phyloP scores from a whole-genome alignment of 2,329 filamentous ascomycete genomes.

The Fusarium mundagurra region DNA sequence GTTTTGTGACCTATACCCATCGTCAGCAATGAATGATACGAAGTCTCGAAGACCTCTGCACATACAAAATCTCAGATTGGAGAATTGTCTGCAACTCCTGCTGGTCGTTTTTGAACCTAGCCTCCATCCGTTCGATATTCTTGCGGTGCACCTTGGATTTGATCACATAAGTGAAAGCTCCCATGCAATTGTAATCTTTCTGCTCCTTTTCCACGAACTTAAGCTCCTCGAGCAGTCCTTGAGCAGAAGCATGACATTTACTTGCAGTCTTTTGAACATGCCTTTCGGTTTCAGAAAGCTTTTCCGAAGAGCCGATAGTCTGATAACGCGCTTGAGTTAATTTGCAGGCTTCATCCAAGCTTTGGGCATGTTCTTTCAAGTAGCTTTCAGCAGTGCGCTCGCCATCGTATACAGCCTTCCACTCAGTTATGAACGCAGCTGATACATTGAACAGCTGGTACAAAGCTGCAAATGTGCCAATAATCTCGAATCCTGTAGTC shows the following conservation, averaged over 20 bases:
- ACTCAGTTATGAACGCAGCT: not conserved
- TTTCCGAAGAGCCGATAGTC: accelerated
- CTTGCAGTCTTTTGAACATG: not conserved
- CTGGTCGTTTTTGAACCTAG: not conserved
- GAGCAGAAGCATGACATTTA: not conserved
- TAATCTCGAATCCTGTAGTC: not conserved
- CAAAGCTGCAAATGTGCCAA: not conserved
- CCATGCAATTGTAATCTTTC: too few relatives aligned
- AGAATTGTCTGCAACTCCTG: conserved; percentile 7
- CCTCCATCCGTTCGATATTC: conserved; percentile 1
- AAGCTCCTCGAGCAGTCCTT: too few relatives aligned
- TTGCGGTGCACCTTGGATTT: not conserved
- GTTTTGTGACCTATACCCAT: accelerated
- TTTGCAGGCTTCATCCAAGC: not conserved
- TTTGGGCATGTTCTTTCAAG: not conserved
- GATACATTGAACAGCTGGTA: conserved; percentile 12
- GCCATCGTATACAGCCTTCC: conserved; percentile 1
- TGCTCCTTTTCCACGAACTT: too few relatives aligned
- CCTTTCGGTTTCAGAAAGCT: not conserved
- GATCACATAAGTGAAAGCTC: not conserved
- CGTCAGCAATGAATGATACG: not conserved
- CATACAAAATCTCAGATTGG: not conserved
- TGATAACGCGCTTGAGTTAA: not conserved
- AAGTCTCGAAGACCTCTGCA: not conserved
- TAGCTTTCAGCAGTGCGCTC: not conserved